Evolutionary conservation across 495 filamentous ascomycete genomes (phyloP), one percentile per base, ranked within the genome.

Genomic region (Penicillium tannophilum): DNA sequence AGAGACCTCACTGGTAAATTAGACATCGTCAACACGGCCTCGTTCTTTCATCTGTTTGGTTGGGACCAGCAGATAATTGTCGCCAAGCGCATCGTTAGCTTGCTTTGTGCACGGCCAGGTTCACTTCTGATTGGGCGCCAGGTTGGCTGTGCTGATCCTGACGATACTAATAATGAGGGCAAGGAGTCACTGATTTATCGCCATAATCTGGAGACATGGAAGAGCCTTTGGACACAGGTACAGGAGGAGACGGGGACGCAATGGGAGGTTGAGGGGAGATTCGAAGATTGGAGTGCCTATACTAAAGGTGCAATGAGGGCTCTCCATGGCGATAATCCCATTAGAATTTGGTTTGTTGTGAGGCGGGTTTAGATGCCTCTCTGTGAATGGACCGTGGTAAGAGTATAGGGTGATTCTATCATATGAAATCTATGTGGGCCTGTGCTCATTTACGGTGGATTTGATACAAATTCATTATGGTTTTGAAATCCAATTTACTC

Each of bases 41-140:
- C 77, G 0, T 84, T 90, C 60, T 80, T 90, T 44, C 86, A 89
- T 54, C 72, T 88, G 7, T 90, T 86, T 55, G 60, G 58, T n/a
- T 83, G 72, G 61, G 74, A 80, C 1, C 67, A 80, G 7, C 86
- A 89, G 60, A 65, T 83, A 9, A 41, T 61, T 0, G 63, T 82
- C 9, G 79, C 76, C 2, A 78, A 77, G 57, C 67, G 72, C 6
- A 61, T 88, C 4, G 65, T 81, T 0, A 60, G 54, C 24, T 67
- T 89, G 8, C 66, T 86, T 12, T 69, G 68, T 26, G 70, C 71
- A 3, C 56, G 67, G 42, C 66, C 69, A 8, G 81, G 80, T 2
- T 76, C 74, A 9, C 61, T 82, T 43, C 60, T 86, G 0, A 56
- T 85, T 6, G 84, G 82, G 0, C 67, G 75, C 12, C 81, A 84